Evolutionary conservation across 2,329 filamentous ascomycete species (phyloP).

Genomic region (Fusarium abutilonis): DNA sequence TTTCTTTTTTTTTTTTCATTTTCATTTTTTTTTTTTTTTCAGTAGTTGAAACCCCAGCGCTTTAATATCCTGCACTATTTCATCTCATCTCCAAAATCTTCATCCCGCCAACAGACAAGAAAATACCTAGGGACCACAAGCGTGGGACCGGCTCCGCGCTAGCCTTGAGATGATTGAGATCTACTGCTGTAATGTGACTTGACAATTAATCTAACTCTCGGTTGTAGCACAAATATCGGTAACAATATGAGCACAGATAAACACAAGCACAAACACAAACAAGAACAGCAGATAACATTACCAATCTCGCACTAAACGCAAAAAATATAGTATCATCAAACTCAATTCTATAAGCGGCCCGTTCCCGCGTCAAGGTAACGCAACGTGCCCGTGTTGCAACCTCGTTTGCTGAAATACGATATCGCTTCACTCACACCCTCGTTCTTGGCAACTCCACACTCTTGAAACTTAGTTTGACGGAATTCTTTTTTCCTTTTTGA

Average conservation of each 20-base stretch:
- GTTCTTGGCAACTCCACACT: too few relatives aligned
- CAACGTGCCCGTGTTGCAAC: not conserved
- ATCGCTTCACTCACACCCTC: too few relatives aligned
- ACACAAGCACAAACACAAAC: constrained; percentile 8
- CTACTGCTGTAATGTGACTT: constrained; percentile 1
- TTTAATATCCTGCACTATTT: not conserved
- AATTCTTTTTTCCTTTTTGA: too few relatives aligned
- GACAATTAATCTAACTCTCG: too few relatives aligned
- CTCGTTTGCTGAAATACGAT: not conserved
- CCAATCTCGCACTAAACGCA: constrained; percentile 5
- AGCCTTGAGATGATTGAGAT: constrained; percentile 26
- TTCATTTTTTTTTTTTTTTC: too few relatives aligned
- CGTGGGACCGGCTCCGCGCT: constrained; percentile 6
- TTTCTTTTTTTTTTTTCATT: too few relatives aligned
- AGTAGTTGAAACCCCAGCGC: not conserved
- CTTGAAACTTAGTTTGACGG: too few relatives aligned
- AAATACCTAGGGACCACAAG: not conserved
- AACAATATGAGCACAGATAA: not conserved
- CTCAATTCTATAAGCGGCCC: constrained; percentile 24
- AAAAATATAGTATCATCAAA: not conserved
- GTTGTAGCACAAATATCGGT: not conserved
- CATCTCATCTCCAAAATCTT: not conserved
- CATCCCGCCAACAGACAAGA: not conserved
- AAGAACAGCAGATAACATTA: constrained; percentile 5
- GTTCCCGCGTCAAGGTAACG: constrained; percentile 20